phyloP scores from a whole-genome alignment of 495 filamentous ascomycete genomes.

The Astrocystis sublimbata region DNA sequence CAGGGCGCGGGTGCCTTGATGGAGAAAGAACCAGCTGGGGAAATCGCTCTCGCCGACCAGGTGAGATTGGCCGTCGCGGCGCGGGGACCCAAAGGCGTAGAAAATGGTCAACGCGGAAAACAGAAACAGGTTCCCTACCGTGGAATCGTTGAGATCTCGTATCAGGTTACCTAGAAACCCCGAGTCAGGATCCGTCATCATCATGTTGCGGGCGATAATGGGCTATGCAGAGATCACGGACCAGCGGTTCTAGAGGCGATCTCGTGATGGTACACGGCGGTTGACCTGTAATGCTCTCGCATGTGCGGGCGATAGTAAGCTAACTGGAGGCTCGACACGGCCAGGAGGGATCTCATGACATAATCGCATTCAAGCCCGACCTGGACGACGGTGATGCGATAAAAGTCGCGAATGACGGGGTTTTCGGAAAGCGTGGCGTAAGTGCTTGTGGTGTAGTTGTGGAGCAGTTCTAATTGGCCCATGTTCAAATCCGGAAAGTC shows the following conservation, averaged over 20 bases:
- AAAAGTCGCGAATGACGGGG: conserved; percentile 36
- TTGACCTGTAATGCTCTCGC: conserved; percentile 49
- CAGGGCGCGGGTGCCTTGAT: conserved; percentile 30
- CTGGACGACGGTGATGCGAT: conserved; percentile 36
- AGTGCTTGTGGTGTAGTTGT: conserved; percentile 44
- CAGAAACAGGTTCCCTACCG: conserved; percentile 31
- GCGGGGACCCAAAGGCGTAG: conserved; percentile 31
- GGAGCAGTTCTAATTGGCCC: conserved; percentile 41
- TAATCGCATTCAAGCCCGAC: conserved; percentile 53
- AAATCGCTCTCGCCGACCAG: conserved; percentile 29
- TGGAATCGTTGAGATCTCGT: conserved; percentile 14
- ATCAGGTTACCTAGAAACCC: conserved; percentile 19
- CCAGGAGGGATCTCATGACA: conserved; percentile 57
- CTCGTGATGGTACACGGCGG: conserved; percentile 53
- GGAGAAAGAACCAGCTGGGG: conserved; percentile 40
- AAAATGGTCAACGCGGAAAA: conserved; percentile 40
- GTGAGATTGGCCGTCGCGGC: conserved; percentile 31
- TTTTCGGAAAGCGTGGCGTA: conserved; percentile 40
- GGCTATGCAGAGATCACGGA: neutral
- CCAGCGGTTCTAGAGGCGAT: conserved; percentile 36
- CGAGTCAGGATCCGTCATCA: neutral
- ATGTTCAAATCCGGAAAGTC: neutral
- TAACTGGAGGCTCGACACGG: conserved; percentile 55
- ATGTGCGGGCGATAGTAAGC: conserved; percentile 44
- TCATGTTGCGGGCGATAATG: neutral